Percentiles rank a stretch among this genome's conserved stretches.
These are phyloP conservation scores for Lachancea nothofagi DNA, from an alignment of 805 yeast genomes.

Conservation along the genomic window DNA sequence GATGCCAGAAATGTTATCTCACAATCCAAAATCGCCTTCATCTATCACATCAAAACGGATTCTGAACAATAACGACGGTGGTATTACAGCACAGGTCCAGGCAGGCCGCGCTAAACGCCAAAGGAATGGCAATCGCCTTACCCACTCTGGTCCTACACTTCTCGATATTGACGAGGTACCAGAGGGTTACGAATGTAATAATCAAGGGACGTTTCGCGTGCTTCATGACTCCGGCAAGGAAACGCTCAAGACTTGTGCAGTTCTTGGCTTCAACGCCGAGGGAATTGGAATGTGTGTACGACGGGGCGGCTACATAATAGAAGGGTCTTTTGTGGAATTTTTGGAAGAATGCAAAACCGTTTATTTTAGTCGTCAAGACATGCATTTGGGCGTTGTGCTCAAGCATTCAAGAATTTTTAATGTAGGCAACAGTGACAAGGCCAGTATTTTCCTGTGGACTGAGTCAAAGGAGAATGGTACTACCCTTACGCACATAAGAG, in stretches of 20 bases:
- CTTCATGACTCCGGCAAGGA: constrained; percentile 1
- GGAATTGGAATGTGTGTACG: constrained; percentile 17
- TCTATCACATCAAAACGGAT: too few relatives aligned
- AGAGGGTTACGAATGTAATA: background rate
- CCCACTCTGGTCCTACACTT: background rate
- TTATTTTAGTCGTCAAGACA: constrained; percentile 15
- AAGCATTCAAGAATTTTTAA: constrained; percentile 10
- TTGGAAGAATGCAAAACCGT: constrained; percentile 17
- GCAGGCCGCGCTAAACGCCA: too few relatives aligned
- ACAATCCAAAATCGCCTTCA: too few relatives aligned
- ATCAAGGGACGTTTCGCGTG: constrained; percentile 13
- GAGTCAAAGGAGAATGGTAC: background rate
- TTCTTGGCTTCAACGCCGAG: constrained; percentile 14
- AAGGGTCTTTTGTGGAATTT: constrained; percentile 16
- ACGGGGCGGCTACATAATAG: constrained; percentile 12
- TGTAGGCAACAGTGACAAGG: constrained; percentile 2
- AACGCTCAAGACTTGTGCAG: background rate
- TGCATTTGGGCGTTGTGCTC: constrained; percentile 18
- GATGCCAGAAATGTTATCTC: too few relatives aligned
- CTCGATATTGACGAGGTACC: background rate
- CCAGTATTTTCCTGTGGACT: constrained; percentile 10
- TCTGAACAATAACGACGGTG: too few relatives aligned
- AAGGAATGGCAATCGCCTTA: background rate
- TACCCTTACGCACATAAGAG: background rate
- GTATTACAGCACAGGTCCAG: too few relatives aligned